Base-by-base conservation (phyloP, 495 filamentous ascomycete genomes). In the Penicillium odoratum region DNA sequence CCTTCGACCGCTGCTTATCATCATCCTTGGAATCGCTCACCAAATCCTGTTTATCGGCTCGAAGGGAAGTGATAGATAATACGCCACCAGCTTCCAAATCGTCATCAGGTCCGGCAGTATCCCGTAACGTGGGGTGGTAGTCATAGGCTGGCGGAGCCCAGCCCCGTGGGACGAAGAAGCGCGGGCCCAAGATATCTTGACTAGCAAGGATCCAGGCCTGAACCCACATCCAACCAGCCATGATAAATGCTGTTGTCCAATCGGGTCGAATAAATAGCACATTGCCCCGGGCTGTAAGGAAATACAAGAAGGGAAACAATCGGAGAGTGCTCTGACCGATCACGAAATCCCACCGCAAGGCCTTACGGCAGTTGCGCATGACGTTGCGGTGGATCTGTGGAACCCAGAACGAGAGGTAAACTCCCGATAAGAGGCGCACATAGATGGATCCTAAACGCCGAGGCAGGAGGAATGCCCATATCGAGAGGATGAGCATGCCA, bases 321-420 rank as follows among this genome's bases (percentile, higher is more conserved):
- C 94, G 84, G 0, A 95, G 79, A 16, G 87, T 65, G 52, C 89
- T 93, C 64, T 96, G 88, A 3, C 93, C 93, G 43, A 92, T 66
- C 52, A 97, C 86, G 66, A 92, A 98, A 46, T 89, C 86, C 91
- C 91, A 96, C 5, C 85, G 80, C 5, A 97, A 78, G 3, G 92
- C 91, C 64, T 90, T 89, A 33, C 93, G 89, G 69, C 91, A 95
- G 71, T 97, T 97, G 26, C 94, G 88, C 72, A 89, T 85, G 46
- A 91, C 76, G 72, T 98, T 98, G 45, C 94, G 87, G 62, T 88
- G 84, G 62, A 97, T 92, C 68, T 98, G 94, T 0, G 94, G 94
- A 0, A 83, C 59, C 93, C 93, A 97, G 67, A 96, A 88, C 21
- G 92, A 96, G 31, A 96, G 83, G 61, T 96, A 96, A 58, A 82